phyloP scores from a whole-genome alignment of 352 stramenopile species.

The Phytophthora nicotianae region DNA sequence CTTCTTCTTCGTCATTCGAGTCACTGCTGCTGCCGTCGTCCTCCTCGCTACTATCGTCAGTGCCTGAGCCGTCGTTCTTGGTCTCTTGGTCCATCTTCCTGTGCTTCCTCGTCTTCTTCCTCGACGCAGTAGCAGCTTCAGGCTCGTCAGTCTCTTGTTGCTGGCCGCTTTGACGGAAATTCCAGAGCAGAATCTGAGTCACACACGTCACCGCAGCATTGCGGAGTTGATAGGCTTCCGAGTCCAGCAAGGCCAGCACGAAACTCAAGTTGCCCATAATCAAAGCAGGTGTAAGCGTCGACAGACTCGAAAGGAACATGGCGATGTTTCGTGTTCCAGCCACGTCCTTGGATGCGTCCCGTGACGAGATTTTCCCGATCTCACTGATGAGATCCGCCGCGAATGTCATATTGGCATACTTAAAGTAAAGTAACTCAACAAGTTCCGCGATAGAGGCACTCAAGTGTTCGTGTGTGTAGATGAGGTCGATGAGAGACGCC shows the following conservation, averaged over 20 bases:
- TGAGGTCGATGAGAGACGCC: slow-evolving; percentile 72
- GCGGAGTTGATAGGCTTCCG: slow-evolving; percentile 76
- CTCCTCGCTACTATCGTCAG: slow-evolving; percentile 32
- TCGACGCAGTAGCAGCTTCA: slow-evolving; percentile 8
- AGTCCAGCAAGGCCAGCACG: slow-evolving; percentile 73
- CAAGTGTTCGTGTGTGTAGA: slow-evolving; percentile 76
- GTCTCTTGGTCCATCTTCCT: slow-evolving; percentile 27
- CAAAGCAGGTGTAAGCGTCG: slow-evolving; percentile 63
- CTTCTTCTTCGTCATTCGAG: slow-evolving; percentile 30
- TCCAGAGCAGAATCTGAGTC: slow-evolving; percentile 78
- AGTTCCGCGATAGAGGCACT: slow-evolving; percentile 64
- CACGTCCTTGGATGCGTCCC: slow-evolving; percentile 73
- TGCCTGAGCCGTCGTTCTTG: slow-evolving; percentile 32
- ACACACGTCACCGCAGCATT: slow-evolving; percentile 82
- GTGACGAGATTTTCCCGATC: slow-evolving; percentile 74
- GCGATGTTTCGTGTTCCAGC: slow-evolving; percentile 78
- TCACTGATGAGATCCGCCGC: slow-evolving; percentile 77
- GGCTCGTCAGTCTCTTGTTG: slow-evolving; percentile 29
- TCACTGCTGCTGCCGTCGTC: slow-evolving; percentile 32
- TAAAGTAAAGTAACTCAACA: slow-evolving; percentile 62
- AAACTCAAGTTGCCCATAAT: slow-evolving; percentile 83
- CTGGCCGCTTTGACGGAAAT: slow-evolving; percentile 59
- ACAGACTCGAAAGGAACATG: slow-evolving; percentile 70
- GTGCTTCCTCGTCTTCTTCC: slow-evolving; percentile 20
- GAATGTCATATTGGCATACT: slow-evolving; percentile 68